A percentile compares a stretch with the other conserved stretches of the same genome.
Conservation (phyloP, 345 rosid species). For the Angophora floribunda region DNA sequence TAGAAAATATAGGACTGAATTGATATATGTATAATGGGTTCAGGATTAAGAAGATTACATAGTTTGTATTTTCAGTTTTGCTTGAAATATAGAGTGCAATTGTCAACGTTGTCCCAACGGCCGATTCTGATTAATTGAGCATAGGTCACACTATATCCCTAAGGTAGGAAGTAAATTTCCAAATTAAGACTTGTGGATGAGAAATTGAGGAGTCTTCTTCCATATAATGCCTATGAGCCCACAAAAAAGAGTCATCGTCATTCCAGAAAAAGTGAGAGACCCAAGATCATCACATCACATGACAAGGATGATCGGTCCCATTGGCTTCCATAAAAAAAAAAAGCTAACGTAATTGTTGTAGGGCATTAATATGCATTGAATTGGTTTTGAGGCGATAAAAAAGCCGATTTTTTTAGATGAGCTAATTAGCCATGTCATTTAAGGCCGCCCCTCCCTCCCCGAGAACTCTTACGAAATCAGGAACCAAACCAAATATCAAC, state of each 20-base stretch:
- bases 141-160: not conserved
- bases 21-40: not conserved
- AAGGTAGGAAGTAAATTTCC: not conserved
- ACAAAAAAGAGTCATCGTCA: not conserved
- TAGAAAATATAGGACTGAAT: not conserved
- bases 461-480: too few species aligned
- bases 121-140: not conserved
- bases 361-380: not conserved
- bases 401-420: not conserved
- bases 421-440: not conserved
- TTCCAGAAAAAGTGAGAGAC: not conserved
- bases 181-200: not conserved
- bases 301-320: not conserved
- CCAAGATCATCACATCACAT: not conserved
- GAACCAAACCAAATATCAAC: too few species aligned
- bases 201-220: not conserved
- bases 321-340: not conserved
- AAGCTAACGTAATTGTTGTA: not conserved
- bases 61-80: not conserved
- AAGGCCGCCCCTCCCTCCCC: not conserved
- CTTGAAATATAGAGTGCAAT: not conserved
- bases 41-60: not conserved
- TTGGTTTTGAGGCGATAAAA: not conserved
- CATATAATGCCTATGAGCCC: not conserved
- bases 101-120: not conserved